Evolutionary conservation across 345 rosid genomes (phyloP).

Genomic region (Cochlearia excelsa): DNA sequence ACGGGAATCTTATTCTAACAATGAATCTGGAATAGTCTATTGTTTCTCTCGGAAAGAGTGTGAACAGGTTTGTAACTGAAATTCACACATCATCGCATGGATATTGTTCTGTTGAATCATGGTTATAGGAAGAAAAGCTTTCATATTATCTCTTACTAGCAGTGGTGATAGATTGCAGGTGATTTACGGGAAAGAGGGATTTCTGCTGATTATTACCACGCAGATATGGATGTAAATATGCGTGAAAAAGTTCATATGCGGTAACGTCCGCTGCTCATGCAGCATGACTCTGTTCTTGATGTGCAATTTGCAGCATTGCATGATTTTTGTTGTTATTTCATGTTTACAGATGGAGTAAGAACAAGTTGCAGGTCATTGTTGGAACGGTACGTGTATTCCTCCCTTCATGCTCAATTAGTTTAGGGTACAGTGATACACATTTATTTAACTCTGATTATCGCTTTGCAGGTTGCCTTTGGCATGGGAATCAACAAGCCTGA

Average conservation of each 20-base stretch:
- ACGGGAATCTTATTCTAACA: slow-evolving; percentile 71
- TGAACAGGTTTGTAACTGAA: slow-evolving; percentile 62
- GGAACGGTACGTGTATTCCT: slow-evolving; percentile 70
- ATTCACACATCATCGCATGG: slow-evolving; percentile 13
- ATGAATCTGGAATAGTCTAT: slow-evolving; percentile 92
- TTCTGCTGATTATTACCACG: slow-evolving; percentile 83
- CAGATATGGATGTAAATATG: slow-evolving; percentile 82
- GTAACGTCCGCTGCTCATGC: slow-evolving; percentile 33
- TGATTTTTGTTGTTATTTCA: slow-evolving; percentile 20
- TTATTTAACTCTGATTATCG: slow-evolving; percentile 20
- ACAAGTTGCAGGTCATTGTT: slow-evolving; percentile 91
- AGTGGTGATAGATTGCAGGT: slow-evolving; percentile 68
- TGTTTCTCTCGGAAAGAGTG: slow-evolving; percentile 97
- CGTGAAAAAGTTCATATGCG: slow-evolving; percentile 86
- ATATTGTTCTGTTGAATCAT: neutral
- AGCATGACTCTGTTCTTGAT: slow-evolving; percentile 16
- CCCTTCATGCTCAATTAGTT: slow-evolving; percentile 14
- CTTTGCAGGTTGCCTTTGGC: slow-evolving; percentile 89
- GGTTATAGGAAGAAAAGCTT: slow-evolving; percentile 9
- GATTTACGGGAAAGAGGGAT: slow-evolving; percentile 72
- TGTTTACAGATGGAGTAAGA: slow-evolving; percentile 82
- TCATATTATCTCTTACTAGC: slow-evolving; percentile 17
- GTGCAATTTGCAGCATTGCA: slow-evolving; percentile 3
- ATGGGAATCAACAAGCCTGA: slow-evolving; percentile 99
- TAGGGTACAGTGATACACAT: slow-evolving; percentile 7